Evolutionary conservation across 2,329 filamentous ascomycete genomes (phyloP).

Genomic region (Colletotrichum orchidophilum): DNA sequence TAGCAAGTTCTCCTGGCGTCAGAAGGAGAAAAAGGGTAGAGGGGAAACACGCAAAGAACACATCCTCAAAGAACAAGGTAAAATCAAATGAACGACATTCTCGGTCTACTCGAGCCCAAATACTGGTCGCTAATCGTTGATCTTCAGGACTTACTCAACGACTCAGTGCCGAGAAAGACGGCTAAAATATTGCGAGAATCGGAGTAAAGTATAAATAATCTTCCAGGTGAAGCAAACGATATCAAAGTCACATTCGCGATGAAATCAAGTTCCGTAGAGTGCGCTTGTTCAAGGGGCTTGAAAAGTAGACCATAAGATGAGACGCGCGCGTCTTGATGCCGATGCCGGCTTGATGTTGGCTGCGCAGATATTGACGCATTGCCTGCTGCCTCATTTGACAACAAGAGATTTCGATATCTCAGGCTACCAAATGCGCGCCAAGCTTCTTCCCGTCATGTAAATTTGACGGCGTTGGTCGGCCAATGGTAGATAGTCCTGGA

Average conservation of each 20-base stretch:
- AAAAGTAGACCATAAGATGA: background rate
- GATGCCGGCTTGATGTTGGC: background rate
- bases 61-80: slow-evolving; percentile 40
- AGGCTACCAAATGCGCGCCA: background rate
- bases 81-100: slow-evolving; percentile 42
- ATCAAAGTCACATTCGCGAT: no score
- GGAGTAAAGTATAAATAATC: background rate
- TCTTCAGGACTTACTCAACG: slow-evolving; percentile 1
- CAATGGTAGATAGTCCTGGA: background rate
- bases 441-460: background rate
- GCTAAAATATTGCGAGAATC: background rate
- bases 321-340: background rate
- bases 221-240: background rate
- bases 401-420: background rate
- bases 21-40: slow-evolving; percentile 36
- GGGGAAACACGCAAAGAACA: slow-evolving; percentile 38
- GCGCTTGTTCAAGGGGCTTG: no score
- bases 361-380: background rate
- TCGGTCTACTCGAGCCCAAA: slow-evolving; percentile 38
- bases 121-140: slow-evolving; percentile 14
- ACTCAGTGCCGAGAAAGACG: background rate
- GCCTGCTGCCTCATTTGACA: background rate
- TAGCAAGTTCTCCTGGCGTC: slow-evolving; percentile 5
- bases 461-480: background rate
- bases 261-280: no score